These are phyloP conservation scores for Rhinocladiella mackenziei DNA, from an alignment of 2,329 filamentous ascomycete genomes.

Conservation along the genomic window DNA sequence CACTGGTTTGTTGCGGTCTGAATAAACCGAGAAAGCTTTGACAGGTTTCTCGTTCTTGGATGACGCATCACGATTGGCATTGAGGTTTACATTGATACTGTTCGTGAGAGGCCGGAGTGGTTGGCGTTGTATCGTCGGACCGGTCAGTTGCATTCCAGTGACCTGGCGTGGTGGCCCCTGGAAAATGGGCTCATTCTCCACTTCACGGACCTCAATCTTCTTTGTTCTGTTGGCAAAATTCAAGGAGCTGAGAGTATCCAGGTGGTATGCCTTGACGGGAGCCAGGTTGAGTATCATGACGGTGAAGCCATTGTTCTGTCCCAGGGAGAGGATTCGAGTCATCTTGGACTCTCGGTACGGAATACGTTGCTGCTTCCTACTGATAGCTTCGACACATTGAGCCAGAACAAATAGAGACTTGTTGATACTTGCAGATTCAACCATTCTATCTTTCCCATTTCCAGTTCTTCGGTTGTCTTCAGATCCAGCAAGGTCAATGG, in stretches of 20 bases:
- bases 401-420: constrained; percentile 93
- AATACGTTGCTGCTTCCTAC: constrained; percentile 68
- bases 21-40: constrained; percentile 84
- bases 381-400: constrained; percentile 93
- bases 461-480: constrained; percentile 94
- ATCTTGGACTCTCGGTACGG: constrained; percentile 96
- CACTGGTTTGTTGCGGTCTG: constrained; percentile 60
- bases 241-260: constrained; percentile 87
- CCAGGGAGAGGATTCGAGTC: constrained; percentile 87
- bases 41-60: constrained; percentile 64
- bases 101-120: constrained; percentile 73
- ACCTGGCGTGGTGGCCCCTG: constrained; percentile 64
- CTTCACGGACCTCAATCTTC: constrained; percentile 90
- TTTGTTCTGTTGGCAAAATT: constrained; percentile 95
- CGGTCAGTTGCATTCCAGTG: constrained; percentile 39
- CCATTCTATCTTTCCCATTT: constrained; percentile 83
- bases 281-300: constrained; percentile 96
- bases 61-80: constrained; percentile 47
- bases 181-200: constrained; percentile 91
- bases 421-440: constrained; percentile 97
- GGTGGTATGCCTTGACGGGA: constrained; percentile 84
- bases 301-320: constrained; percentile 91
- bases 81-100: constrained; percentile 67
- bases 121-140: constrained; percentile 57
- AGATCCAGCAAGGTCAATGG: constrained; percentile 91